Base-by-base conservation (phyloP, 2,329 filamentous ascomycete species). In the Annulohypoxylon truncatum region DNA sequence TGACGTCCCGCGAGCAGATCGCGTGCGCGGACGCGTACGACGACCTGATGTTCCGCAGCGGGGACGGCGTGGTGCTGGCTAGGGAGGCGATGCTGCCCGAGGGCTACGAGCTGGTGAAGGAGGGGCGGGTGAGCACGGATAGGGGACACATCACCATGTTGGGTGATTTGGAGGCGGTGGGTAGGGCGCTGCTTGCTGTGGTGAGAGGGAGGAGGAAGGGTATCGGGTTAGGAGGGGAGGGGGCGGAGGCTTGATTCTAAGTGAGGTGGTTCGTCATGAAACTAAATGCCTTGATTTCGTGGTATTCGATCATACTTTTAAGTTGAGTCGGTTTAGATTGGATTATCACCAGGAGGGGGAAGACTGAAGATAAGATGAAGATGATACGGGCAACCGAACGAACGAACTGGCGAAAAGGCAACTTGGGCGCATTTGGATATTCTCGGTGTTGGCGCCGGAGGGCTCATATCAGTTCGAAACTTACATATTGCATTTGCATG, bases 41-140 rank as follows among this genome's bases (percentile, higher is more conserved):
- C 70, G 90, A 96, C 72, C 83, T 98, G 2, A 87, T 93, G 0
- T 97, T 97, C 79, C 91, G 92, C 0, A 90, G 90, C 20, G 94
- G 94, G 1, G 94, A 98, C 76, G 95, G 94, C 0, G 94, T 98
- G 0, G 93, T 95, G 58, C 84, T 97, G 5, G 92, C 94, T 0
- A 88, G 88, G 53, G 92, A 95, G 66, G 92, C 94, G 0, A 95
- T 96, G 92, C 79, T 96, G 44, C 94, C 94, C 0, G 81, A 87
- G 2, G 94, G 94, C 0, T 97, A 97, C 76, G 84, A 86, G 51
- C 83, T 92, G 33, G 92, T 90, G 1, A 87, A 85, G 47, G 90
- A 90, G 10, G 94, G 94, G 0, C 82, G 93, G 15, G 87, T 97
- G 10, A 90, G 88, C 71, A 94, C 90, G 57, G 93, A 97, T 70